Evolutionary conservation across 192 early-diverging fungal genomes (phyloP).

Genomic region (Backusella mclennaniae): DNA sequence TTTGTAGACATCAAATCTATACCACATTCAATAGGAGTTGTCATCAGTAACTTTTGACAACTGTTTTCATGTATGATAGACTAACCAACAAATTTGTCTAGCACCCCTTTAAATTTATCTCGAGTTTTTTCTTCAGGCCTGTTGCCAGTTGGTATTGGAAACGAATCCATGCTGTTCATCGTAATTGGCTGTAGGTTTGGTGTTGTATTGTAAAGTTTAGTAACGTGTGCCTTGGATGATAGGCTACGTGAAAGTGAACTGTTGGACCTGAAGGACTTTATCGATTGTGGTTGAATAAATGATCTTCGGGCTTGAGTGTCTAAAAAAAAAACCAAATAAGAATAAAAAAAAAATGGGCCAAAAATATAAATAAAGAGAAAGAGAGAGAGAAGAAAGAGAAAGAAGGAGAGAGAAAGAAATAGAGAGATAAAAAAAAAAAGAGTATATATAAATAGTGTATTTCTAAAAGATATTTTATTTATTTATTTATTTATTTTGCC

Average conservation of each 20-base stretch:
- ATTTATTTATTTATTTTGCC: background rate
- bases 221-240: conserved; percentile 12
- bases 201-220: conserved; percentile 25
- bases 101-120: conserved; percentile 45
- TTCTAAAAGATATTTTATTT: background rate
- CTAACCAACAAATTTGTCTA: conserved; percentile 48
- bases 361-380: background rate
- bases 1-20: background rate
- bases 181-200: background rate
- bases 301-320: background rate
- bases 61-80: conserved; percentile 28
- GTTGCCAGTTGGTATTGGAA: background rate
- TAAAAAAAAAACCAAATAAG: background rate
- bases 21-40: background rate
- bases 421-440: background rate
- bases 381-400: background rate
- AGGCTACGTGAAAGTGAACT: conserved; percentile 17
- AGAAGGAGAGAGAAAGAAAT: background rate
- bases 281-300: background rate
- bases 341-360: background rate
- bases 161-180: background rate
- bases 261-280: background rate
- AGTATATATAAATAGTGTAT: background rate
- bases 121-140: background rate
- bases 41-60: background rate